Base-by-base conservation (phyloP, 352 stramenopile species). In the Phytophthora syringae region DNA sequence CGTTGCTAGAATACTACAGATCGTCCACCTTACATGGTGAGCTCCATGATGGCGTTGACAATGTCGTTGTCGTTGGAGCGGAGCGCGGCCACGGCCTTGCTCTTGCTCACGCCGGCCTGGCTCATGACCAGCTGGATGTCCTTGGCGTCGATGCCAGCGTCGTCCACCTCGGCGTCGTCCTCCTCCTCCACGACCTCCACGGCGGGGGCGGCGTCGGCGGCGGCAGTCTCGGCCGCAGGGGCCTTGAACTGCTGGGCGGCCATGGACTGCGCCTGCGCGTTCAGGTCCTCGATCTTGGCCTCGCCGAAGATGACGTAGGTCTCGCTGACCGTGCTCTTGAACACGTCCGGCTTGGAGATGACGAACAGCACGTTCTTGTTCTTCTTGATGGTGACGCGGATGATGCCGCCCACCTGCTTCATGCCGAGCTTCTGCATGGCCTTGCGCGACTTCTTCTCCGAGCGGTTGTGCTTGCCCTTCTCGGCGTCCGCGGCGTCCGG, bases 21-120 rank as follows among this genome's bases (percentile, higher is more conserved):
- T n/a, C n/a, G n/a, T n/a, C n/a, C 27, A 21, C 40, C 55, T 95
- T 98, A 99, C 78, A 98, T 99, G 64, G 97, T 99, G 67, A 99
- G 88, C 79, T 98, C 97, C 98, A 99, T 99, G 79, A 99, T 99
- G 58, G 97, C 91, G 84, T 99, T 99, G 39, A 99, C 97, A 71
- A 99, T 96, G 90, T 99, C 98, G 70, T 96, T 97, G 80, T 99
- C 94, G 81, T 99, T 99, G 50, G 97, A 96, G 86, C 98, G 98
- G 25, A 99, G 86, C 16, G 97, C 97, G 45, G 95, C 88, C 36
- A 99, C 95, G 67, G 98, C 98, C 85, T 98, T 98, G 58, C 88
- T 79, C 72, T 98, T 87, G 74, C 90, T 95, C 62, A 98, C 98
- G 65, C 89, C 83, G 45, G 95, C 86, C 76, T 96, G 88, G 54